Percentiles rank a stretch among this genome's conserved stretches.
These are phyloP conservation scores for Blastocladiella emersonii DNA, from an alignment of 371 early-diverging fungal species.

Conservation along the genomic window DNA sequence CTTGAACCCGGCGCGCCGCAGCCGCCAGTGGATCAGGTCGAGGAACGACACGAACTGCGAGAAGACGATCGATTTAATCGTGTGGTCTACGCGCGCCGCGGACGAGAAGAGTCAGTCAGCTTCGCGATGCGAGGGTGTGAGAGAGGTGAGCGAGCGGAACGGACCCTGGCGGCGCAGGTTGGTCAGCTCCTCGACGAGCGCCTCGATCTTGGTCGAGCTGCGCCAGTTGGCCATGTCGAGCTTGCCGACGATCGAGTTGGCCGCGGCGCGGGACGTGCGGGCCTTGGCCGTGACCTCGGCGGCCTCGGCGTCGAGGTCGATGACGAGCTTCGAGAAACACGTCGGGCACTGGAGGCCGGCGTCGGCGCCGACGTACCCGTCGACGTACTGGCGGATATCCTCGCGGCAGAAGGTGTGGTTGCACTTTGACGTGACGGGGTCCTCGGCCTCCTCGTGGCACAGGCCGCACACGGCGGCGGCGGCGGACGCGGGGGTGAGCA, in stretches of 20 bases:
- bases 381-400: conserved; percentile 24
- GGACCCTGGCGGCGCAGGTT: conserved; percentile 29
- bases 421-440: conserved; percentile 79
- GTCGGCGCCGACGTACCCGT: conserved; percentile 28
- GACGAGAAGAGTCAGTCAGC: too few relatives aligned
- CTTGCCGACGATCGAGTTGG: conserved; percentile 75
- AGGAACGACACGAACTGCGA: conserved; percentile 88
- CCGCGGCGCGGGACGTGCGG: conserved; percentile 27
- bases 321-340: conserved; percentile 62
- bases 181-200: conserved; percentile 78
- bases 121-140: too few relatives aligned
- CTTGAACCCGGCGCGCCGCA: conserved; percentile 81
- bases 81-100: conserved; percentile 41
- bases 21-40: conserved; percentile 84
- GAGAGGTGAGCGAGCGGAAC: too few relatives aligned
- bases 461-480: conserved; percentile 66
- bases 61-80: conserved; percentile 75
- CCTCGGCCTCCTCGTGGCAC: conserved; percentile 79
- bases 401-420: conserved; percentile 80
- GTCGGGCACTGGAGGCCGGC: conserved; percentile 58
- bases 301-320: conserved; percentile 25
- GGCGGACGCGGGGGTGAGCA: neutral
- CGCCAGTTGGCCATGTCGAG: conserved; percentile 55
- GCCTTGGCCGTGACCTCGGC: conserved; percentile 11
- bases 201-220: conserved; percentile 67